Evolutionary conservation across 805 yeast species (phyloP), one percentile per base, ranked within the genome.

Genomic region (Helenozyma baotianmanensis): DNA sequence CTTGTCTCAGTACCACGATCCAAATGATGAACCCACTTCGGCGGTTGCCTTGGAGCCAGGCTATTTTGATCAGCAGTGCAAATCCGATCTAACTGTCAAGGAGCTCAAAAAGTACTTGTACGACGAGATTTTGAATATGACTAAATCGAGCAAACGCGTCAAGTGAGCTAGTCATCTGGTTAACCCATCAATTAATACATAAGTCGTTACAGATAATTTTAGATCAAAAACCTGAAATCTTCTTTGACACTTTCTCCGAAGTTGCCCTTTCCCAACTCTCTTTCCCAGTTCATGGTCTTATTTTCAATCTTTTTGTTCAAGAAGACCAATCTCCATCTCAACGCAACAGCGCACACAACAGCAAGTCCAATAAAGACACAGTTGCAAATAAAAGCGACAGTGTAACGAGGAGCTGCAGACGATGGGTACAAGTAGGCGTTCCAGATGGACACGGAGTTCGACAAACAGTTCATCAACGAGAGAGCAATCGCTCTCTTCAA

Each of bases 381-480:
- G 52, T 72, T 72, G 42, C 74, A 69, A 9, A 58, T 48, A 42
- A 70, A 70, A 6, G 76, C 79, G 23, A 57, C 56, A 30, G 64
- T 42, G 42, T 71, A 74, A 25, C 70, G 57, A 24, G 80, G 80
- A 12, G 65, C 66, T 21, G 56, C 60, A 9, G 59, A 39, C 2
- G 57, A 27, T 11, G 76, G 76, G 41, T 74, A 74, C 27, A 74
- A 54, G 47, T 70, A 74, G 1, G 78, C 57, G 37, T 72, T 75
- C 72, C 78, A 73, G 32, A 74, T 73, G 4, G 78, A 72, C 1
- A 80, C 71, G 5, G 77, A 68, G 49, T 76, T 74, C 15, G 76
- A 69, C 30, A 74, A 48, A 50, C 76, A 70, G 50, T 77, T 77
- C 68, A 77, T 72, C 38, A 72, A 45, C 1, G 80, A 77, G 44